A percentile compares a stretch with the other conserved stretches of the same genome.
phyloP scores from a whole-genome alignment of 805 yeast genomes.

The Spathaspora girioi region DNA sequence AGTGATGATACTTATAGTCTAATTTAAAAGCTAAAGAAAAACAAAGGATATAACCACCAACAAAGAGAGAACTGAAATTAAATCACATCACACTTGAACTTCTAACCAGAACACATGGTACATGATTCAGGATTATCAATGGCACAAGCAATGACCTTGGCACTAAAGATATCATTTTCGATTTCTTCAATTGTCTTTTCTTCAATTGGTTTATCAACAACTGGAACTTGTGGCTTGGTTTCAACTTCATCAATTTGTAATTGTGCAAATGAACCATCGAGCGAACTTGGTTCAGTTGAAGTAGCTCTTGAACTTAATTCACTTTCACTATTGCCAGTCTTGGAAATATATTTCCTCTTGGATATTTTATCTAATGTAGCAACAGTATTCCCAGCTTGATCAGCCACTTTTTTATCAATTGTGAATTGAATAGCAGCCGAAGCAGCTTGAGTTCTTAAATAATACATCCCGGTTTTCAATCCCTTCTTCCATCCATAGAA shows the following conservation, averaged over 20 bases:
- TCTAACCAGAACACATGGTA: conserved; percentile 96
- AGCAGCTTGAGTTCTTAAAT: conserved; percentile 96
- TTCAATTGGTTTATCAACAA: conserved; percentile 10
- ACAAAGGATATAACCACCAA: conserved; percentile 2
- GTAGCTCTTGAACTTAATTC: conserved; percentile 20
- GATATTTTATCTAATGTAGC: conserved; percentile 36
- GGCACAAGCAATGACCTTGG: conserved; percentile 94
- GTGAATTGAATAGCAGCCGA: conserved; percentile 91
- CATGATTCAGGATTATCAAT: conserved; percentile 96
- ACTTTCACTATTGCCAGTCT: conserved; percentile 14
- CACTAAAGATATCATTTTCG: conserved; percentile 82
- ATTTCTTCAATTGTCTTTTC: conserved; percentile 19
- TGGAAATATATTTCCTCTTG: conserved; percentile 33
- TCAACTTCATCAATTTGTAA: conserved; percentile 28
- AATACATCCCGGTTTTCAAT: conserved; percentile 97
- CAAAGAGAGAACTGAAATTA: conserved; percentile 1
- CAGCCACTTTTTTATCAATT: conserved; percentile 43
- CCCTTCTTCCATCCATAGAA: conserved; percentile 99
- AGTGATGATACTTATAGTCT: not conserved
- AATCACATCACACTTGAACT: not conserved
- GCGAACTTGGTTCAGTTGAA: conserved; percentile 38
- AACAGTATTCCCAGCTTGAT: conserved; percentile 33
- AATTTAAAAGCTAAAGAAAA: not conserved
- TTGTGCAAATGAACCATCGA: conserved; percentile 46
- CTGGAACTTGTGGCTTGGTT: conserved; percentile 3